Base-by-base conservation (phyloP, 73 alveolate genomes). In the Stentor coeruleus region DNA sequence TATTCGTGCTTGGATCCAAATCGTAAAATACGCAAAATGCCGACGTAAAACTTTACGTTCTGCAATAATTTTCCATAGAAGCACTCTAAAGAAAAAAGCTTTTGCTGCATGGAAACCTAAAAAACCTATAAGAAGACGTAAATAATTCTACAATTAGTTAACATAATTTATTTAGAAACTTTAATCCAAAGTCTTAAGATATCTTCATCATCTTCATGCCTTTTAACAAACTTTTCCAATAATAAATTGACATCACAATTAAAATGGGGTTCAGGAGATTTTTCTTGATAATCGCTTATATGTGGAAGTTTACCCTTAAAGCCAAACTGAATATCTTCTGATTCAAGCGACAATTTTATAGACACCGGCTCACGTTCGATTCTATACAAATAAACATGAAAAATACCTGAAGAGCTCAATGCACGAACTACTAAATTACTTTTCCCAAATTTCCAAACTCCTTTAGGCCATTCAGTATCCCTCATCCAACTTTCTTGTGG, bases 401-500 rank as follows among this genome's bases (percentile, higher is more conserved):
- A 57, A 20, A 57, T 31, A 20, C 73, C 73, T 57, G 28, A 57
- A 57, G 15, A 57, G 2, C 35, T 57, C 28, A 20, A 20, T 20
- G 73, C 73, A 57, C 28, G 28, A 2, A 57, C 73, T 1, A 57
- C 28, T 2, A 57, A 57, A 57, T n/a, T n/a, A 57, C 28, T 31
- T 1, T 57, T 57, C 28, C 73, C 73, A 57, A 57, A 20, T 2
- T 31, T 57, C 2, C 73, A 57, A 57, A 57, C 28, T 0, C 73
- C 73, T 57, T 57, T 57, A n/a, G 73, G 73, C 73, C 73, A 57
- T 20, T 57, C 73, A 57, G 73, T 57, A 57, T 57, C 28, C 28
- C 28, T 57, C 15, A 20, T 57, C 2, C 73, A 57, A 1, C 0
- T 1, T 0, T 31, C 0, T 20, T 20, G 15, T 57, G 73, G 73